phyloP scores from a whole-genome alignment of 495 filamentous ascomycete genomes.

The Neurospora sp. region DNA sequence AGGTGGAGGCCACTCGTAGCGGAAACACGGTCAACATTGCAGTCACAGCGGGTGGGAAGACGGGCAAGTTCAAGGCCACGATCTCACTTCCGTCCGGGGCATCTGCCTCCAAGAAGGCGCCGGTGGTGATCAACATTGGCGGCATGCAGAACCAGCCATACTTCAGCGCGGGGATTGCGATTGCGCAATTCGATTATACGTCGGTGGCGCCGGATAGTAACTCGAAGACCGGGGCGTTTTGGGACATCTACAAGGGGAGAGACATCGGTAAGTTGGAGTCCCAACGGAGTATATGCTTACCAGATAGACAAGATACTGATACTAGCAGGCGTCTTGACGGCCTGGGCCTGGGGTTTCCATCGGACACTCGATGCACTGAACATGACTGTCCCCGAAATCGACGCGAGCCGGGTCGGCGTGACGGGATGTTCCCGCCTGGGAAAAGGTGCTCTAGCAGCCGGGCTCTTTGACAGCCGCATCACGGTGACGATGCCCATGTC shows the following conservation, averaged over 20 bases:
- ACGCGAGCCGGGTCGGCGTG: constrained; percentile 35
- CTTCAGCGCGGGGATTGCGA: constrained; percentile 37
- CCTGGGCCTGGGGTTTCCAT: constrained; percentile 47
- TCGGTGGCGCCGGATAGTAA: constrained; percentile 41
- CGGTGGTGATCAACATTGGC: constrained; percentile 45
- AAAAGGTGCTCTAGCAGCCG: constrained; percentile 41
- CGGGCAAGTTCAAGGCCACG: constrained; percentile 34
- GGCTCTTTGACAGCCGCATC: constrained; percentile 42
- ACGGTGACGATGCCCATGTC: constrained; percentile 47
- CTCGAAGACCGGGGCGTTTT: constrained; percentile 40
- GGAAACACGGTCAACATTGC: constrained; percentile 37
- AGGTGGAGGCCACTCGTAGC: constrained; percentile 38
- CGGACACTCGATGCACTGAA: constrained; percentile 41
- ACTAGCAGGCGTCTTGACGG: constrained; percentile 33
- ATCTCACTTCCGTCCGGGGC: constrained; percentile 33
- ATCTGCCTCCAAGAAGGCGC: constrained; percentile 24
- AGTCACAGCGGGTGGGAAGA: constrained; percentile 37
- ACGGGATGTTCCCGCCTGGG: constrained; percentile 44
- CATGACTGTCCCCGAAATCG: constrained; percentile 38
- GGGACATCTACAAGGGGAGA: constrained; percentile 39
- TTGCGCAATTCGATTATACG: constrained; percentile 42
- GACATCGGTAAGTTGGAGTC: constrained; percentile 33
- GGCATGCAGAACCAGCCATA: constrained; percentile 44
- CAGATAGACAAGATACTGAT: neutral
- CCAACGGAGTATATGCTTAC: neutral